These are phyloP conservation scores for Penicillium sp. DNA, from an alignment of 2,329 filamentous ascomycete genomes.

Conservation along the genomic window DNA sequence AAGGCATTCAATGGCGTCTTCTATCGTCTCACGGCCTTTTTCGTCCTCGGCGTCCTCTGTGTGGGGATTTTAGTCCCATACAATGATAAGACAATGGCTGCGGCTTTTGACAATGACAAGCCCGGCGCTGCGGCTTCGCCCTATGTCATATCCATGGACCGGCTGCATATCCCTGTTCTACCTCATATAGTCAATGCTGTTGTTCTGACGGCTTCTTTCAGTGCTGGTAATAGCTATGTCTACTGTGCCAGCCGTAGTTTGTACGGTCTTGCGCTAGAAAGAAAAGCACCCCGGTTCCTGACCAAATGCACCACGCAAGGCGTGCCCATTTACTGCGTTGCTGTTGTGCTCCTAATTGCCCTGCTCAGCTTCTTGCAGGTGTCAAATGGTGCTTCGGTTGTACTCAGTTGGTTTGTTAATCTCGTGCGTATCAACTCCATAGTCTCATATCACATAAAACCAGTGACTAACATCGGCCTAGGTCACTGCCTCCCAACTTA, in stretches of 20 bases:
- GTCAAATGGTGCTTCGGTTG: constrained; percentile 62
- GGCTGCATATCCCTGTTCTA: constrained; percentile 60
- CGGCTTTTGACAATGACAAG: constrained; percentile 57
- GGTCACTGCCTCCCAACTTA: constrained; percentile 70
- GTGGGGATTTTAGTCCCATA: constrained; percentile 72
- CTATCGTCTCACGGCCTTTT: constrained; percentile 73
- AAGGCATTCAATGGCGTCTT: constrained; percentile 76
- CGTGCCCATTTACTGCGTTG: constrained; percentile 73
- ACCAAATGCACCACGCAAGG: constrained; percentile 61
- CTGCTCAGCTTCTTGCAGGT: constrained; percentile 73
- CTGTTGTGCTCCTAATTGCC: constrained; percentile 63
- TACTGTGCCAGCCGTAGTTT: constrained; percentile 69
- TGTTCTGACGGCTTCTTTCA: constrained; percentile 66
- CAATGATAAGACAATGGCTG: constrained; percentile 60
- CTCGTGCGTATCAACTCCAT: constrained; percentile 41
- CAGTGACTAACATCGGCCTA: constrained; percentile 12
- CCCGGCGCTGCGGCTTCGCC: constrained; percentile 70
- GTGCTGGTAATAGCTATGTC: constrained; percentile 66
- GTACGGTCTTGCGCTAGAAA: constrained; percentile 67
- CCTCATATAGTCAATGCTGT: constrained; percentile 73
- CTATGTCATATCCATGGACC: constrained; percentile 67
- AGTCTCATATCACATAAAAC: not conserved
- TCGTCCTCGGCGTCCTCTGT: constrained; percentile 69
- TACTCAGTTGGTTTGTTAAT: constrained; percentile 70
- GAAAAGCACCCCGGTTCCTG: constrained; percentile 67